Evolutionary conservation across 1,284 basidiomycete genomes (phyloP).

Genomic region (Puccinia triticina): DNA sequence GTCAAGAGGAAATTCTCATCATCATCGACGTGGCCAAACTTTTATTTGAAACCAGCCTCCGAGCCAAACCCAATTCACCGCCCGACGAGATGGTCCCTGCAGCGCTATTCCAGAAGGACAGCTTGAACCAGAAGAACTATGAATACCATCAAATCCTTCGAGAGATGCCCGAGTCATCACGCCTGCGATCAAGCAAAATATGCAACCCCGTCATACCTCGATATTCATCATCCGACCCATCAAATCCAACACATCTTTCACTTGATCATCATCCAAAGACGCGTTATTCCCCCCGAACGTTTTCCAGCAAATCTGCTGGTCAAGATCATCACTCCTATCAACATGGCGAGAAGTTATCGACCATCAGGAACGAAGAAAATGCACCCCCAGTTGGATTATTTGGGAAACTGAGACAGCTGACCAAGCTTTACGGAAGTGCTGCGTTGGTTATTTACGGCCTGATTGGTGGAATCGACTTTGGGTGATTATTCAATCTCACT

Average conservation of each 20-base stretch:
- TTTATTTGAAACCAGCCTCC: too few relatives aligned
- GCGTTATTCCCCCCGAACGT: not conserved
- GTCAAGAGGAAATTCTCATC: too few relatives aligned
- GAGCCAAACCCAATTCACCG: not conserved
- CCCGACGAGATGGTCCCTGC: not conserved
- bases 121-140: conserved; percentile 16
- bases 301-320: not conserved
- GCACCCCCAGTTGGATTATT: conserved; percentile 31
- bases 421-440: conserved; percentile 90
- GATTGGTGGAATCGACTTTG: conserved; percentile 75
- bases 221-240: not conserved
- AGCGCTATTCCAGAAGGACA: conserved; percentile 15
- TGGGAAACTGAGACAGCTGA: conserved; percentile 73
- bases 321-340: not conserved
- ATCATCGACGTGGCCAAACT: too few relatives aligned
- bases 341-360: not conserved
- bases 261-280: not conserved
- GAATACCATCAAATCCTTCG: not conserved
- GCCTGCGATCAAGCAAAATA: not conserved
- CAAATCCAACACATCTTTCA: not conserved
- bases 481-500: conserved; percentile 53
- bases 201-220: not conserved
- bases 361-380: not conserved
- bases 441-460: conserved; percentile 81
- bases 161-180: not conserved